These are phyloP conservation scores for Prunella vulgaris DNA, from an alignment of 257 asterid species.

Conservation along the genomic window DNA sequence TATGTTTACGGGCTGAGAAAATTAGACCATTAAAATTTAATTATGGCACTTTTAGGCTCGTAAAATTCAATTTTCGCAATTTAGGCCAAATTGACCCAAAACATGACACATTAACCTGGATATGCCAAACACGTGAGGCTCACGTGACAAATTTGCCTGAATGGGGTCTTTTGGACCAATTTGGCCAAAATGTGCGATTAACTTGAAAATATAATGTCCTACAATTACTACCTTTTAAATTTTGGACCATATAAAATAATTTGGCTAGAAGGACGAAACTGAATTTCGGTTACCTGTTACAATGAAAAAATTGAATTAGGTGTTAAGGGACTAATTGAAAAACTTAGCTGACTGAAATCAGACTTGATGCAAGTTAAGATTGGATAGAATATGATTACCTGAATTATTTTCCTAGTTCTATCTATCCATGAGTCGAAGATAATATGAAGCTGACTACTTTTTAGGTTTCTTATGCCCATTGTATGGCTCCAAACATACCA, in stretches of 20 bases:
- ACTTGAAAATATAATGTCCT: background rate
- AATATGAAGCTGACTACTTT: background rate
- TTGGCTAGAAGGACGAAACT: no score
- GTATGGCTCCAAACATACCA: background rate
- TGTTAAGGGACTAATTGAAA: no score
- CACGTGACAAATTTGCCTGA: no score
- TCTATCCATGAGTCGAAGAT: background rate
- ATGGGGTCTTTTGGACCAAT: background rate
- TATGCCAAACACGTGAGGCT: no score
- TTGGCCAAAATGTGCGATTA: background rate
- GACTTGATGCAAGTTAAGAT: no score
- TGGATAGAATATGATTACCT: no score
- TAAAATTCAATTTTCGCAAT: background rate
- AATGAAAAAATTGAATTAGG: no score
- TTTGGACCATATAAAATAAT: no score
- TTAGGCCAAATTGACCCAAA: background rate
- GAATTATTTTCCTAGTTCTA: no score
- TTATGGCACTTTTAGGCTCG: background rate
- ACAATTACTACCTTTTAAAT: background rate
- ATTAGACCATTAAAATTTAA: background rate
- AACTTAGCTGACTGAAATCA: no score
- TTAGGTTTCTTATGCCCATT: background rate
- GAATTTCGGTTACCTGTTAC: no score
- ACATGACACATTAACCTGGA: background rate
- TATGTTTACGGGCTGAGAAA: background rate